Evolutionary conservation across 2,329 filamentous ascomycete species (phyloP).

Genomic region (Cordyceps javanica): DNA sequence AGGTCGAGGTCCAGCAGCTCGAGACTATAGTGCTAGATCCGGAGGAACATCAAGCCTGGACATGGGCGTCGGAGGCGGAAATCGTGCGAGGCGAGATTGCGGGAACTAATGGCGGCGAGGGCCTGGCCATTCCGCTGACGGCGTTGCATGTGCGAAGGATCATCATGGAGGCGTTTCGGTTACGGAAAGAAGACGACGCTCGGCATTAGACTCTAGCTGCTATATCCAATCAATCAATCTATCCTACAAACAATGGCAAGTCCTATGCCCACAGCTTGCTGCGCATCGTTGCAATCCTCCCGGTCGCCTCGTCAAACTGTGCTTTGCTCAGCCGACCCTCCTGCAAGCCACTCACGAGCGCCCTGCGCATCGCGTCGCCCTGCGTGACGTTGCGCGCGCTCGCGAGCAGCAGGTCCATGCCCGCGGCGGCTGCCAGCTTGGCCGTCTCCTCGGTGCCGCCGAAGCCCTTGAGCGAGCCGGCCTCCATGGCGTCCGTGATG

Average conservation of each 20-base stretch:
- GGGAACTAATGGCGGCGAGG: slow-evolving; percentile 15
- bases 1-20: slow-evolving; percentile 26
- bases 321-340: slow-evolving; percentile 7
- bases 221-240: not conserved
- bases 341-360: slow-evolving; percentile 12
- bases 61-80: slow-evolving; percentile 35
- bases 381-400: slow-evolving; percentile 16
- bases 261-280: slow-evolving; percentile 9
- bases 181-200: slow-evolving; percentile 17
- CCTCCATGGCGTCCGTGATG: slow-evolving; percentile 18
- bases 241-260: not conserved
- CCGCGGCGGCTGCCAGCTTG: slow-evolving; percentile 13
- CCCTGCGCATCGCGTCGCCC: slow-evolving; percentile 14
- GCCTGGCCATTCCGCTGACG: slow-evolving; percentile 24
- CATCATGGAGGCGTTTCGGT: slow-evolving; percentile 26
- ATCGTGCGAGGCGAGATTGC: slow-evolving; percentile 21
- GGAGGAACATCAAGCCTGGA: slow-evolving; percentile 34
- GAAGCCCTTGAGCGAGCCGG: slow-evolving; percentile 12
- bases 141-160: slow-evolving; percentile 21
- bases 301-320: slow-evolving; percentile 17
- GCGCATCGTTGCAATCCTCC: slow-evolving; percentile 15
- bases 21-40: slow-evolving; percentile 30
- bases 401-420: slow-evolving; percentile 18
- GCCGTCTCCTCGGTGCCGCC: slow-evolving; percentile 12
- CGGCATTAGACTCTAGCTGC: too few species aligned